Conservation (phyloP, 495 filamentous ascomycete genomes). For the Aspergillus campestris region DNA sequence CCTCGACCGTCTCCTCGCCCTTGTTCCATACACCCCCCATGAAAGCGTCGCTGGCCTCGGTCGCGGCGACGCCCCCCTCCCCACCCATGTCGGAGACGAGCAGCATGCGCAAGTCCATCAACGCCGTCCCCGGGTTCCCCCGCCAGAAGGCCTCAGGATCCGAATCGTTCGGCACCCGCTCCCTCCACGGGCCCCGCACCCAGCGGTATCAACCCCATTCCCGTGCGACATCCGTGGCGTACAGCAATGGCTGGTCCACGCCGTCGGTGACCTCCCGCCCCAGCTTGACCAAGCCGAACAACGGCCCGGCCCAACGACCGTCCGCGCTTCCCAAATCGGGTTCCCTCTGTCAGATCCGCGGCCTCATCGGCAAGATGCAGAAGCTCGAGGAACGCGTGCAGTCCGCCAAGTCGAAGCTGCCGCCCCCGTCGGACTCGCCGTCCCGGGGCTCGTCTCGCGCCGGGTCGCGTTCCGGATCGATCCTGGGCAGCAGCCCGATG, state of each 20-base stretch:
- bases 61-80: conserved; percentile 64
- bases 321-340: conserved; percentile 62
- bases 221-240: conserved; percentile 45
- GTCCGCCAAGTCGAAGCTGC: conserved; percentile 85
- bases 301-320: conserved; percentile 12
- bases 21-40: conserved; percentile 63
- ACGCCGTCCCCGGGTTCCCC: conserved; percentile 37
- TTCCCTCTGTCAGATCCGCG: conserved; percentile 86
- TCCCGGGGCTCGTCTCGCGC: conserved; percentile 69
- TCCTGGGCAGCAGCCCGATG: conserved; percentile 47
- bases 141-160: conserved; percentile 29
- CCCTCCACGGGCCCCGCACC: conserved; percentile 38
- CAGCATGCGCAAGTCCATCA: conserved; percentile 35
- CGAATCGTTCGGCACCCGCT: conserved; percentile 27
- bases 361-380: conserved; percentile 93
- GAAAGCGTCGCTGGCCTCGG: conserved; percentile 64
- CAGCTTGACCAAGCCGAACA: conserved; percentile 27
- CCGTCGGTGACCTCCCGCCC: conserved; percentile 32
- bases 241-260: conserved; percentile 33
- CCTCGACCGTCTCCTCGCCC: conserved; percentile 59
- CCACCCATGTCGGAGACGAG: conserved; percentile 47
- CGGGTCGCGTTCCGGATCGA: conserved; percentile 50
- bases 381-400: conserved; percentile 88
- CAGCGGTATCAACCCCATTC: conserved; percentile 33
- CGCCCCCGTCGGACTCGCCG: conserved; percentile 68